These are phyloP conservation scores for Calonectria multiphialidica DNA, from an alignment of 2,329 filamentous ascomycete species.

Conservation along the genomic window DNA sequence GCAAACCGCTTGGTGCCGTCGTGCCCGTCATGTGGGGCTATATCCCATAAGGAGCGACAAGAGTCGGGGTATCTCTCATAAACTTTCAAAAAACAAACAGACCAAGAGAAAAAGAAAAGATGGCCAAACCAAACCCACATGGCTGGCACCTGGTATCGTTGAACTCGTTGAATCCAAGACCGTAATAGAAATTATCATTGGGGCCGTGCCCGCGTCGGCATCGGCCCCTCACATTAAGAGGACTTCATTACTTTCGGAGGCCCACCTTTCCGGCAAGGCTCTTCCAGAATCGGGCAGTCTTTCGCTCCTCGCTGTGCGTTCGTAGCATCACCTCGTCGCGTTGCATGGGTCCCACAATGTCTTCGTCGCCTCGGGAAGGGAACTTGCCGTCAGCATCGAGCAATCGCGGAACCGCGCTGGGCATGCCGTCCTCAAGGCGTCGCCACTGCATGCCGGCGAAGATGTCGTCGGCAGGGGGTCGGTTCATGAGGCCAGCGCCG, in stretches of 20 bases:
- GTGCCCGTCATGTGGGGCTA: slow-evolving; percentile 32
- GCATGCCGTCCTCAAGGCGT: slow-evolving; percentile 65
- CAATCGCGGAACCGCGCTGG: slow-evolving; percentile 76
- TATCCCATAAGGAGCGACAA: slow-evolving; percentile 42
- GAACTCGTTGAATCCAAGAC: slow-evolving; percentile 38
- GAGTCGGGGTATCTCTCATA: slow-evolving; percentile 45
- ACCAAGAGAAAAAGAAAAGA: slow-evolving; percentile 35
- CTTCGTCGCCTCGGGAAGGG: slow-evolving; percentile 86
- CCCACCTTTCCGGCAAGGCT: slow-evolving; percentile 61
- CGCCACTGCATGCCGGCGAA: slow-evolving; percentile 58
- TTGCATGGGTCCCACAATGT: slow-evolving; percentile 94
- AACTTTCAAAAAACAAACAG: slow-evolving; percentile 23
- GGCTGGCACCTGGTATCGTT: slow-evolving; percentile 30
- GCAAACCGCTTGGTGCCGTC: slow-evolving; percentile 36
- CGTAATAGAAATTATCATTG: slow-evolving; percentile 38
- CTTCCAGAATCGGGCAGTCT: slow-evolving; percentile 61
- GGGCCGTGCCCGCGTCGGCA: slow-evolving; percentile 15
- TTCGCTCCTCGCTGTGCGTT: slow-evolving; percentile 58
- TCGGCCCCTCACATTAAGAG: neutral
- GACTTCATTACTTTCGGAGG: slow-evolving; percentile 41
- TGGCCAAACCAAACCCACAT: slow-evolving; percentile 30
- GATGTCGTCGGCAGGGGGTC: slow-evolving; percentile 51
- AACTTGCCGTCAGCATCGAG: slow-evolving; percentile 85
- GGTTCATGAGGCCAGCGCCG: slow-evolving; percentile 53
- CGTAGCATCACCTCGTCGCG: slow-evolving; percentile 67